These are phyloP conservation scores for Eimeria sp. DNA, from an alignment of 169 alveolate species.

Conservation along the genomic window DNA sequence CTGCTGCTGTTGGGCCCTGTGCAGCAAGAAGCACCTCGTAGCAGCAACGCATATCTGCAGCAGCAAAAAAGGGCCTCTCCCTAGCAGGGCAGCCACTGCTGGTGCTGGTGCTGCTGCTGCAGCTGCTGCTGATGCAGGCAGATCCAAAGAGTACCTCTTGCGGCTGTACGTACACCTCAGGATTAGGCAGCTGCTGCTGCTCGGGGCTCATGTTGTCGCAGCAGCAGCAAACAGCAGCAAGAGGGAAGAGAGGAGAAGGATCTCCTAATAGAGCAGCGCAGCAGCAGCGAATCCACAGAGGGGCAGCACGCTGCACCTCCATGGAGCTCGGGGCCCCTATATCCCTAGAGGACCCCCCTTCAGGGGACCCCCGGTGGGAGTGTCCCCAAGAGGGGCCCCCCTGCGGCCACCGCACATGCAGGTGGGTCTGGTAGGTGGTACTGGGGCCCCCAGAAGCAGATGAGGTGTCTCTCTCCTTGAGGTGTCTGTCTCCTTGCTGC, in stretches of 20 bases:
- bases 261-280: not conserved
- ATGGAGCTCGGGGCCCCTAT: not conserved
- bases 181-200: not conserved
- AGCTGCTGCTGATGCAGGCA: too few species aligned
- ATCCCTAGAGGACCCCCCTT: not conserved
- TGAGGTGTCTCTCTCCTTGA: not conserved
- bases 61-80: not conserved
- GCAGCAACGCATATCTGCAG: not conserved
- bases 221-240: too few species aligned
- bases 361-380: not conserved
- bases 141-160: not conserved
- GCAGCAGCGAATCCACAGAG: constrained; percentile 11
- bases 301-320: not conserved
- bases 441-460: not conserved
- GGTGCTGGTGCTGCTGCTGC: not conserved
- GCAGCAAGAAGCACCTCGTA: constrained; percentile 4
- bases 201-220: too few species aligned
- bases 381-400: not conserved
- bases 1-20: not conserved
- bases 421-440: not conserved
- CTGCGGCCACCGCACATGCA: not conserved
- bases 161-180: not conserved
- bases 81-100: constrained; percentile 4
- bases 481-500: not conserved
- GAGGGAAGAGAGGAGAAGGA: not conserved